A percentile compares a stretch with the other conserved stretches of the same genome.
Evolutionary conservation across 495 filamentous ascomycete species (phyloP).

Genomic region (Talaromyces nanjingensis): DNA sequence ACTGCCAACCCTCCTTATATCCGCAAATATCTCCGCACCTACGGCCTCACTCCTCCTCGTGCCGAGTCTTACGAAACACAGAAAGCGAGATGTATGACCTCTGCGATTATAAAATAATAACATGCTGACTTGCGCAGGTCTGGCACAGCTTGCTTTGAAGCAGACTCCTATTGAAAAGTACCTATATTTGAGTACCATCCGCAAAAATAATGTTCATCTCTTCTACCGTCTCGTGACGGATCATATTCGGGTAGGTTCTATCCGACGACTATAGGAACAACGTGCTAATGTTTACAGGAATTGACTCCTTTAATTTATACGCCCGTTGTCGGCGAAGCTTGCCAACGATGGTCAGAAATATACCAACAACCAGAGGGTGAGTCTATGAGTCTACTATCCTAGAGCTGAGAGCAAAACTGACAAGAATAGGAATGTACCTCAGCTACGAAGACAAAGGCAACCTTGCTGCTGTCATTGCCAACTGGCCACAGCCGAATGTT

Average conservation of each 20-base stretch:
- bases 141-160: slow-evolving; percentile 69
- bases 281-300: slow-evolving; percentile 41
- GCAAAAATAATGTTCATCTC: slow-evolving; percentile 82
- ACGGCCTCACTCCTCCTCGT: slow-evolving; percentile 64
- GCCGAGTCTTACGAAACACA: slow-evolving; percentile 65
- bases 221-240: slow-evolving; percentile 92
- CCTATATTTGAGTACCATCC: slow-evolving; percentile 82
- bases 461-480: slow-evolving; percentile 72
- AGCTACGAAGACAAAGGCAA: slow-evolving; percentile 85
- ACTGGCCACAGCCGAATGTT: slow-evolving; percentile 81
- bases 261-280: neutral
- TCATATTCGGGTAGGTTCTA: slow-evolving; percentile 61
- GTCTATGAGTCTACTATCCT: slow-evolving; percentile 26
- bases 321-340: slow-evolving; percentile 94
- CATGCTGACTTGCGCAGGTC: slow-evolving; percentile 30
- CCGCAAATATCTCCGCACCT: slow-evolving; percentile 61
- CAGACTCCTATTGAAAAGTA: slow-evolving; percentile 86
- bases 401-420: neutral
- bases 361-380: slow-evolving; percentile 89
- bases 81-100: slow-evolving; percentile 53
- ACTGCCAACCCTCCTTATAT: slow-evolving; percentile 58
- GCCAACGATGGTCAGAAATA: slow-evolving; percentile 89
- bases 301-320: slow-evolving; percentile 96
- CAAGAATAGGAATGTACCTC: slow-evolving; percentile 63
- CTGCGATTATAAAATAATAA: neutral